Percentiles rank a stretch among this genome's conserved stretches.
phyloP scores from a whole-genome alignment of 306 rosid species.

The Castanea mollissima region DNA sequence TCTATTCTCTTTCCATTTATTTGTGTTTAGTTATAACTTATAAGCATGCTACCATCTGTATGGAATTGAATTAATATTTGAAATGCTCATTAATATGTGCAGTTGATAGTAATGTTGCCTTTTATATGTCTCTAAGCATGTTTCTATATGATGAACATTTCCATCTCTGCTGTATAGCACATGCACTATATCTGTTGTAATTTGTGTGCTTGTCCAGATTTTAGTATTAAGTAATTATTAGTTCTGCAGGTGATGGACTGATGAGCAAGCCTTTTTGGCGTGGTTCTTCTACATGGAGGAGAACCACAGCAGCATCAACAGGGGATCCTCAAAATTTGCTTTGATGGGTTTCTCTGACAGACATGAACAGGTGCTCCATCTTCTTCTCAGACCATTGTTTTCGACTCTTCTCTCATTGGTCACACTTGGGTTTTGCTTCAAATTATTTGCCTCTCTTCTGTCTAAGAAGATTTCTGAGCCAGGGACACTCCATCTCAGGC shows the following conservation, averaged over 20 bases:
- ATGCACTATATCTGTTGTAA: not conserved
- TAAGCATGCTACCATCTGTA: not conserved
- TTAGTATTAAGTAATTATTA: not conserved
- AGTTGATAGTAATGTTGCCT: not conserved
- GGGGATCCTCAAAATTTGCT: slow-evolving; percentile 16
- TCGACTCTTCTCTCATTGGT: slow-evolving; percentile 16
- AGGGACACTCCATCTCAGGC: slow-evolving; percentile 21
- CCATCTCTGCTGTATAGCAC: not conserved
- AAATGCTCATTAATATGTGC: not conserved
- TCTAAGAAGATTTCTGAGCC: slow-evolving; percentile 22
- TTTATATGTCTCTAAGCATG: not conserved
- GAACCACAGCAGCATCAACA: slow-evolving; percentile 5
- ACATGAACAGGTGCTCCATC: slow-evolving; percentile 53
- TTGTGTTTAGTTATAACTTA: not conserved
- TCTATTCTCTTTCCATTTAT: not conserved
- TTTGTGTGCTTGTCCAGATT: not conserved
- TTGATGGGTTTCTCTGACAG: slow-evolving; percentile 46
- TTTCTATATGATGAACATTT: not conserved
- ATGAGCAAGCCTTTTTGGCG: slow-evolving; percentile 27
- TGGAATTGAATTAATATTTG: not conserved
- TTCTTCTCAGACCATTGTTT: slow-evolving; percentile 27
- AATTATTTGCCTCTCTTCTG: slow-evolving; percentile 16
- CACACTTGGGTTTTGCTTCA: slow-evolving; percentile 9
- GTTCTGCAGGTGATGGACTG: slow-evolving; percentile 31
- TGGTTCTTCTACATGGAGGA: slow-evolving; percentile 23